Conservation (phyloP, 2,329 filamentous ascomycete species). For the Pseudocercospora crystallina region DNA sequence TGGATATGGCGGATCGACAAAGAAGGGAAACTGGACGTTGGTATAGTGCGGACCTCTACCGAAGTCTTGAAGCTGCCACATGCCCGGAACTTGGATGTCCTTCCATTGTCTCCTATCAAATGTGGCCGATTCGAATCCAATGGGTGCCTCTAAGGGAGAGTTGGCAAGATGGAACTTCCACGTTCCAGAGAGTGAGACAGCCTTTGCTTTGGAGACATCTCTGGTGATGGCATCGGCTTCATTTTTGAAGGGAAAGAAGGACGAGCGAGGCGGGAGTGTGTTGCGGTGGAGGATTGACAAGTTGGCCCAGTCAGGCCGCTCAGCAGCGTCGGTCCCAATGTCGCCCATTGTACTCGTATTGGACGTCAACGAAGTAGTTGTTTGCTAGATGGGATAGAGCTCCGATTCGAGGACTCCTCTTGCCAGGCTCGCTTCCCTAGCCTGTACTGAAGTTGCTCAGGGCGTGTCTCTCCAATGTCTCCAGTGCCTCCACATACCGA, state of each 20-base stretch:
- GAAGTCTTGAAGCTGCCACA: slow-evolving; percentile 71
- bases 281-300: slow-evolving; percentile 60
- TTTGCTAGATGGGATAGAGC: not conserved
- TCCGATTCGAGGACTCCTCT: not conserved
- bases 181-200: slow-evolving; percentile 35
- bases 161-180: slow-evolving; percentile 43
- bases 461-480: not conserved
- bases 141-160: slow-evolving; percentile 38
- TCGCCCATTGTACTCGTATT: slow-evolving; percentile 8
- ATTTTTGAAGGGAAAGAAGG: slow-evolving; percentile 56
- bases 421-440: not conserved
- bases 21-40: slow-evolving; percentile 62
- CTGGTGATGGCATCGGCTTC: slow-evolving; percentile 51
- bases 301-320: slow-evolving; percentile 61
- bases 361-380: not conserved
- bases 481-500: slow-evolving; percentile 5
- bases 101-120: slow-evolving; percentile 47
- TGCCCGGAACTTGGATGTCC: slow-evolving; percentile 52
- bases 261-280: slow-evolving; percentile 56
- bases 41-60: slow-evolving; percentile 65
- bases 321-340: not conserved
- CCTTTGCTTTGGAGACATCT: slow-evolving; percentile 34
- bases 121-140: slow-evolving; percentile 33
- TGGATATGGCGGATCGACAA: slow-evolving; percentile 61
- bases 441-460: not conserved